These are phyloP conservation scores for Triangularia verruculosa DNA, from an alignment of 2,329 filamentous ascomycete genomes.

Conservation along the genomic window DNA sequence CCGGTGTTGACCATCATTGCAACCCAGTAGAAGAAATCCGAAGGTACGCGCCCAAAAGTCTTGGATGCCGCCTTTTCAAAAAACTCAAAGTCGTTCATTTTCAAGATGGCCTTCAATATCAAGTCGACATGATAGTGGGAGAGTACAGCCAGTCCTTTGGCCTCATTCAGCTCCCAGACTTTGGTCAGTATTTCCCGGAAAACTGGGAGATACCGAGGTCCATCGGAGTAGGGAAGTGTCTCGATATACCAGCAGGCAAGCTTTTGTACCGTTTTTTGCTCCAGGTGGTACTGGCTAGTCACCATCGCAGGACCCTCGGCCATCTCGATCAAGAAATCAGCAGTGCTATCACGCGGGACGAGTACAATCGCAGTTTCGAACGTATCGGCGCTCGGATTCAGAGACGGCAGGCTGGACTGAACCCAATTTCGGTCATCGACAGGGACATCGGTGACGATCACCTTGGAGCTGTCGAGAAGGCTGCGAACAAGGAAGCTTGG, in stretches of 20 bases:
- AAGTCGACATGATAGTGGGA: not conserved
- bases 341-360: constrained; percentile 19
- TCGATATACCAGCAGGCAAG: constrained; percentile 9
- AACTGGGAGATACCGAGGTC: not conserved
- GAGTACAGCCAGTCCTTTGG: constrained; percentile 11
- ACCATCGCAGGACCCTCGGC: not conserved
- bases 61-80: constrained; percentile 12
- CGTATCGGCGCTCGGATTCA: not conserved
- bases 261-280: not conserved
- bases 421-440: constrained; percentile 11
- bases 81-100: constrained; percentile 16
- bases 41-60: not conserved
- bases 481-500: constrained; percentile 10
- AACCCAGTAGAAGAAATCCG: constrained; percentile 17
- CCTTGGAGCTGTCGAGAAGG: constrained; percentile 10
- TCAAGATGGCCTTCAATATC: constrained; percentile 9
- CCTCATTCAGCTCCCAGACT: constrained; percentile 11
- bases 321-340: constrained; percentile 16
- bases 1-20: constrained; percentile 7
- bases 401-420: not conserved
- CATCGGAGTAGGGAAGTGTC: not conserved
- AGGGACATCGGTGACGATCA: constrained; percentile 6
- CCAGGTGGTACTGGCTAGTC: not conserved
- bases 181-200: constrained; percentile 14
- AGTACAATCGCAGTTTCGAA: constrained; percentile 17